phyloP scores from a whole-genome alignment of 2,329 filamentous ascomycete species.

The Byssothecium circinans region DNA sequence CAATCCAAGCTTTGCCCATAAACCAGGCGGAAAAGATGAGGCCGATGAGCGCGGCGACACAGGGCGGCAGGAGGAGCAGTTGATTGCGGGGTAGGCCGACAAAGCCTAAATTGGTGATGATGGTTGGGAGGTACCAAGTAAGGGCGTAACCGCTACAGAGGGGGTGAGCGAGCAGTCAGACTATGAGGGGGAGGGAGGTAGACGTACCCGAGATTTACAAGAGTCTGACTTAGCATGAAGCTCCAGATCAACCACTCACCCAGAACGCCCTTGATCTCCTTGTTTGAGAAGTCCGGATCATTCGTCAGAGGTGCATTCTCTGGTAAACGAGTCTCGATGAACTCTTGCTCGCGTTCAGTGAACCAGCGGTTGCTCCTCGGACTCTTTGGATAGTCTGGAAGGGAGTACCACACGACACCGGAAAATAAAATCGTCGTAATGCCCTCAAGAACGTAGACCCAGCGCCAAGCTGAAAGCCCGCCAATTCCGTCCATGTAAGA shows the following conservation, averaged over 20 bases:
- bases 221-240: constrained; percentile 43
- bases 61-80: constrained; percentile 51
- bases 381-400: constrained; percentile 52
- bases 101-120: constrained; percentile 49
- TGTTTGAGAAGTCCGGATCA: constrained; percentile 41
- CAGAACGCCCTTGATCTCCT: constrained; percentile 43
- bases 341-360: constrained; percentile 45
- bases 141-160: constrained; percentile 42
- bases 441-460: constrained; percentile 52
- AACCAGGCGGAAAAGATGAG: constrained; percentile 49
- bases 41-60: constrained; percentile 41
- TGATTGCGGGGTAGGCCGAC: constrained; percentile 48
- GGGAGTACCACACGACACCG: constrained; percentile 41
- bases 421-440: constrained; percentile 47
- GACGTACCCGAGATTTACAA: constrained; percentile 43
- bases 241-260: constrained; percentile 40
- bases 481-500: constrained; percentile 23
- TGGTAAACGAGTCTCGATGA: constrained; percentile 43
- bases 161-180: background rate
- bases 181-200: background rate
- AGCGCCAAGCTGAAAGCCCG: constrained; percentile 23
- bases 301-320: constrained; percentile 44
- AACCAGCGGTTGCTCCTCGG: constrained; percentile 43
- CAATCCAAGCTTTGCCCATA: constrained; percentile 44
- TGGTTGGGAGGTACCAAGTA: constrained; percentile 48